These are phyloP conservation scores for Trametes maxima DNA, from an alignment of 768 basidiomycete genomes.

Conservation along the genomic window DNA sequence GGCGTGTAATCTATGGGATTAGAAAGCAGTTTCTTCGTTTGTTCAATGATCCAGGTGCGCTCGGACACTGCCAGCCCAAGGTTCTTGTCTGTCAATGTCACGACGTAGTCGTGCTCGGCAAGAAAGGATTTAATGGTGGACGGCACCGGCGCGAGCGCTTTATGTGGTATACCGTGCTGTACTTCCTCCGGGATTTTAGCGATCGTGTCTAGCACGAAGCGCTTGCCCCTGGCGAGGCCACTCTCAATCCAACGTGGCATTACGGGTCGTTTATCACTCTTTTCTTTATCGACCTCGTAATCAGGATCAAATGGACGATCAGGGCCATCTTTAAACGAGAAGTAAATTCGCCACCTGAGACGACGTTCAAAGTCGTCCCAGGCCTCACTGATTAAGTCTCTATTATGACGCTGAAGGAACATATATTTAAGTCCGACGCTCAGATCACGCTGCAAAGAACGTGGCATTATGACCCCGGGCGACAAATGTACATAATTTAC, in stretches of 20 bases:
- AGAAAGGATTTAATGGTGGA: too few relatives aligned
- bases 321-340: not conserved
- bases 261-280: not conserved
- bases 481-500: not conserved
- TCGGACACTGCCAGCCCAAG: too few relatives aligned
- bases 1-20: too few relatives aligned
- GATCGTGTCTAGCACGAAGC: not conserved
- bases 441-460: not conserved
- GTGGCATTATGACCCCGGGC: not conserved
- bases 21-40: too few relatives aligned
- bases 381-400: not conserved
- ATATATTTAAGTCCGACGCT: conserved; percentile 6
- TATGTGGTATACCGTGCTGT: too few relatives aligned
- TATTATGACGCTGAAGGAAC: not conserved
- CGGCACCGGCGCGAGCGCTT: too few relatives aligned
- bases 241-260: not conserved
- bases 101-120: too few relatives aligned
- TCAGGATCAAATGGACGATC: conserved; percentile 6
- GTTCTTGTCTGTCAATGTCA: too few relatives aligned
- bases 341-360: not conserved
- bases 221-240: not conserved
- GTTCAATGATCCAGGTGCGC: too few relatives aligned
- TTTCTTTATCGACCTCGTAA: not conserved
- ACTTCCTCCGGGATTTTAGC: too few relatives aligned
- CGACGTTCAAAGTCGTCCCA: conserved; percentile 1